These are phyloP conservation scores for Eryngium alpinum DNA, from an alignment of 140 eudicot species.

Conservation along the genomic window DNA sequence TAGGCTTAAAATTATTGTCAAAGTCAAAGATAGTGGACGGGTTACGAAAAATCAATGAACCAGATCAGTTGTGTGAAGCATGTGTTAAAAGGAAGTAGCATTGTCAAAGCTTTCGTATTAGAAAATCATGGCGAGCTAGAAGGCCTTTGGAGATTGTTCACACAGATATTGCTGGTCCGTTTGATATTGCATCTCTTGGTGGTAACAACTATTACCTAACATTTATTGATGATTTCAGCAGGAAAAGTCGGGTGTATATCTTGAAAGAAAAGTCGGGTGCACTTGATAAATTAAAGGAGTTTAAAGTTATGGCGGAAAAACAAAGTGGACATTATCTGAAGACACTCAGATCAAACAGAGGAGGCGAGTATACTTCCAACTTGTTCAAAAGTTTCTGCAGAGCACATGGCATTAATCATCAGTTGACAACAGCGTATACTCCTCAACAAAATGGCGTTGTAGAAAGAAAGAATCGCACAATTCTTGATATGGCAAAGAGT, in stretches of 20 bases:
- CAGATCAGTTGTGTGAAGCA: slow-evolving; percentile 13
- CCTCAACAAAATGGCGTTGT: slow-evolving; percentile 16
- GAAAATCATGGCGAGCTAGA: background rate
- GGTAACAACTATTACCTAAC: background rate
- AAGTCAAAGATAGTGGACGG: background rate
- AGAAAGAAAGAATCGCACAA: too few species aligned
- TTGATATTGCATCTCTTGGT: background rate
- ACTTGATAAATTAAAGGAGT: background rate
- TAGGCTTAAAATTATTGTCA: background rate
- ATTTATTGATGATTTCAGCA: background rate
- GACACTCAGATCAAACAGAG: slow-evolving; percentile 7
- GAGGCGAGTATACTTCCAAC: slow-evolving; percentile 5
- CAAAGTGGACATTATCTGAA: background rate
- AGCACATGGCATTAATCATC: background rate
- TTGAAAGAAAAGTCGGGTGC: slow-evolving; percentile 3
- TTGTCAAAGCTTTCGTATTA: background rate
- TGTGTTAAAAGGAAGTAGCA: background rate
- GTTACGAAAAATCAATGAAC: background rate
- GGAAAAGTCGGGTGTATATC: background rate
- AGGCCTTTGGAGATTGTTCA: background rate
- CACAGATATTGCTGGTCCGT: slow-evolving; percentile 9
- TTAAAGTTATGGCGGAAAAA: slow-evolving; percentile 9
- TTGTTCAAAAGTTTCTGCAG: background rate
- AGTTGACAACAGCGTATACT: slow-evolving; percentile 11
- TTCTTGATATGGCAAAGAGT: background rate